Base-by-base conservation (phyloP, 164 flowering plant species). In the Liquidambar formosana region DNA sequence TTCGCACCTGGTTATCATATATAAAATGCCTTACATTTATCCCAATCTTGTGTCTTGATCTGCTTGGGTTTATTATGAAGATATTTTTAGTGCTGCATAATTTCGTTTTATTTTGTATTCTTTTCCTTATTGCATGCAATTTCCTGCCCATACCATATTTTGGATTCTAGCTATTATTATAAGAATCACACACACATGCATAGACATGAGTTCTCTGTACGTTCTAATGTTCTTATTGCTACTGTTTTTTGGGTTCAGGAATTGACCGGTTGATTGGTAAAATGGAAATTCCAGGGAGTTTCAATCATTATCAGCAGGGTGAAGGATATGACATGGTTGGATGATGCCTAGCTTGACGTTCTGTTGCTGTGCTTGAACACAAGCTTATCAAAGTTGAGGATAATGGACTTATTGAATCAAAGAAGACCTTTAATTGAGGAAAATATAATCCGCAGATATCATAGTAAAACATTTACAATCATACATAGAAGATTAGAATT, bases 271-370 rank as follows among this genome's bases (percentile, higher is more conserved):
- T 69, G 60, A 73, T 68, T n/a, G 67, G 65, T 27, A 69, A 69
- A 74, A 73, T 57, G 43, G 79, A 71, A 75, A 63, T 53, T 61
- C 74, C 78, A 12, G 64, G 53, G 67, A 66, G 63, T 54, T 70
- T 41, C 44, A 65, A 27, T 60, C 70, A 71, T 44, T 74, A 52
- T 18, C 64, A 61, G 49, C 51, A 43, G 38, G 64, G 53, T 38
- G 74, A 57, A 26, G 71, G 41, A 26, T 71, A 57, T 57, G 69
- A 66, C 51, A 66, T 66, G 60, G 52, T 52, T 44, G 28, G 46
- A 22, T 66, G 61, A 66, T 26, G 25, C 16, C 22, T 16, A 19
- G 8, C 21, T 51, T 51, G n/a, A 51, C 23, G 8, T n/a, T 51
- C 18, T 51, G 54, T 51, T 51, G 43, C 38, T 14, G 6, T 64